Conservation (phyloP, 306 rosid genomes). For the Trichosanthes truncata region DNA sequence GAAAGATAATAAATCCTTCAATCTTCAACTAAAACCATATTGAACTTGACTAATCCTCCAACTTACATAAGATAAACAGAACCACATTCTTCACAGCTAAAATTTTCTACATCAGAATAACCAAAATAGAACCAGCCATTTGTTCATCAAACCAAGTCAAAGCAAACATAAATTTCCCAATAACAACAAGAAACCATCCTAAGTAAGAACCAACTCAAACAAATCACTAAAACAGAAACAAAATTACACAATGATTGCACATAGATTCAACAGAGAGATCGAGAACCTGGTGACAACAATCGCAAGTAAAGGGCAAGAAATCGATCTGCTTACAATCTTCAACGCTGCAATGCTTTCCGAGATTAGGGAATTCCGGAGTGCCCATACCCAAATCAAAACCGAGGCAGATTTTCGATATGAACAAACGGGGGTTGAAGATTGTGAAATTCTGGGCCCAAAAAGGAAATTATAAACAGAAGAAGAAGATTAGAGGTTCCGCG, state of each 20-base stretch:
- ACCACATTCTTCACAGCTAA: not conserved
- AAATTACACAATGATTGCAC: not conserved
- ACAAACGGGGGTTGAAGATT: not conserved
- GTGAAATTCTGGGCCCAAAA: not conserved
- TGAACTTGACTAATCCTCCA: not conserved
- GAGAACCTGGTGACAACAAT: slow-evolving; percentile 63
- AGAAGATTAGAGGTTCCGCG: not conserved
- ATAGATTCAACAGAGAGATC: not conserved
- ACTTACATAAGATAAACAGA: not conserved
- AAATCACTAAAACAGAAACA: not conserved
- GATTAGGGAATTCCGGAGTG: slow-evolving; percentile 87
- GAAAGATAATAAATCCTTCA: not conserved
- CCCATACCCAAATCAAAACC: slow-evolving; percentile 41
- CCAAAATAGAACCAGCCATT: not conserved
- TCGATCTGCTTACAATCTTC: slow-evolving; percentile 65
- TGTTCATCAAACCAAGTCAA: not conserved
- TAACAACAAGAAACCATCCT: not conserved
- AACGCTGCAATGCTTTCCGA: slow-evolving; percentile 74
- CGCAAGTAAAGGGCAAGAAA: slow-evolving; percentile 93
- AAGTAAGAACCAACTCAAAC: not conserved
- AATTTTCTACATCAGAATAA: not conserved
- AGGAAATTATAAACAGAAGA: not conserved
- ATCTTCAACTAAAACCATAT: not conserved
- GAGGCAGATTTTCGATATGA: not conserved
- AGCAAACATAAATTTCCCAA: not conserved